Evolutionary conservation across 805 yeast species (phyloP), one percentile per base, ranked within the genome.

Genomic region (Tetrapisispora fleetii): DNA sequence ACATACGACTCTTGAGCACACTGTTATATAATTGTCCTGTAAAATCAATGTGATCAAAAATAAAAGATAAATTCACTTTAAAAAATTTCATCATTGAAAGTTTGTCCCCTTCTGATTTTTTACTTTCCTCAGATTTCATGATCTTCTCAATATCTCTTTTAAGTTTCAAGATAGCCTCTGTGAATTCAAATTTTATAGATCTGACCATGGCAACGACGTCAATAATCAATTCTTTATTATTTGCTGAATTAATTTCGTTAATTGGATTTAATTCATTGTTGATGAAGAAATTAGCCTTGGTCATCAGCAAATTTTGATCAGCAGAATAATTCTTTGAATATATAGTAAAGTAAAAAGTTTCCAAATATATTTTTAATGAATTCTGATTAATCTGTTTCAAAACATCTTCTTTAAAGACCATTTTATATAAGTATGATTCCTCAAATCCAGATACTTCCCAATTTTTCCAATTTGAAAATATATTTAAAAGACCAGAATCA

Each of bases 371-470:
- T 43, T 58, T 61, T 21, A 53, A 17, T 13, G 54, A 37, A 28
- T 46, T 58, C 28, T 54, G 52, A 36, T 52, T 44, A 11, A 48
- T 16, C 14, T 49, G 44, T 17, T 45, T 49, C 17, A 42, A 10
- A n/a, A 33, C 49, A 1, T 59, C 56, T 8, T 58, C 57, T n/a
- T 60, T 59, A 56, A 83, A 83, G 2, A 78, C 72, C 52, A 68
- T 69, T 32, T 65, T 63, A 56, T 84, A 79, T 22, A 85, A 70
- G 48, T 71, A 77, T 46, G 81, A 75, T 37, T 75, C 68, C n/a
- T 75, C 74, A 21, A 80, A 75, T 56, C 78, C 78, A 32, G 80
- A 72, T 40, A 85, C 82, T 57, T 91, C 99, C 97, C 98, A 90
- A 50, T 80, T 79, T 70, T 97, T 78, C 97, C 98, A 93, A 14